Evolutionary conservation across 83 land plant genomes (phyloP), one percentile per base, ranked within the genome.

Genomic region (Thuja plicata): DNA sequence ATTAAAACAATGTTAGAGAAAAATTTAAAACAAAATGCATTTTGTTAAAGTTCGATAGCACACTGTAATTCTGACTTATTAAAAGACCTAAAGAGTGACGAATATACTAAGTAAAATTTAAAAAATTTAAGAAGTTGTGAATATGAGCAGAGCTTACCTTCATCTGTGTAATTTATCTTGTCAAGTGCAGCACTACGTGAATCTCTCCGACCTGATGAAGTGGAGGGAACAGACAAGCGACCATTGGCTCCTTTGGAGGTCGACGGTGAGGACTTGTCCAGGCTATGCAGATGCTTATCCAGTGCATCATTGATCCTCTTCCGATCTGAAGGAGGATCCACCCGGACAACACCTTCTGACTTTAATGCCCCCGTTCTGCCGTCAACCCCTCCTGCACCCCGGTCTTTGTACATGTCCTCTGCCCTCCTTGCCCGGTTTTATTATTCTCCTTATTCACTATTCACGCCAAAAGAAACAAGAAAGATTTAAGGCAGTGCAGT

Each of bases 251-350:
- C 92, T 66, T 88, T 89, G 5, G 94, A 92, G 10, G 95, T 92
- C 46, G 95, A 93, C 12, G 94, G 92, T 87, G 94, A 90, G 11
- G 94, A 89, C 87, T 87, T 87, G 87, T 92, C 91, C 77, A 91
- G 84, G 38, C 38, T 13, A 40, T 82, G 50, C 13, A 82, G 34
- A 24, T 92, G 92, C 89, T 92, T 92, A 60, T 93, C 93, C 16
- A 91, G 74, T 13, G 89, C 92, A 15, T 94, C 95, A 41, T 92
- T 91, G 88, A 94, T 91, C 77, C 94, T 88, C 87, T 91, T 93
- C 92, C 91, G 91, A 91, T 90, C 90, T 8, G 74, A 45, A 24
- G 86, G 8, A 32, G 87, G 48, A 38, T 89, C 87, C 40, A 46
- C 57, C 40, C 54, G 77, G 13, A 34, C 57, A 45, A 48, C 57